A percentile compares a stretch with the other conserved stretches of the same genome.
These are phyloP conservation scores for Cyclospora cayetanensis DNA, from an alignment of 169 alveolate genomes.

Conservation along the genomic window DNA sequence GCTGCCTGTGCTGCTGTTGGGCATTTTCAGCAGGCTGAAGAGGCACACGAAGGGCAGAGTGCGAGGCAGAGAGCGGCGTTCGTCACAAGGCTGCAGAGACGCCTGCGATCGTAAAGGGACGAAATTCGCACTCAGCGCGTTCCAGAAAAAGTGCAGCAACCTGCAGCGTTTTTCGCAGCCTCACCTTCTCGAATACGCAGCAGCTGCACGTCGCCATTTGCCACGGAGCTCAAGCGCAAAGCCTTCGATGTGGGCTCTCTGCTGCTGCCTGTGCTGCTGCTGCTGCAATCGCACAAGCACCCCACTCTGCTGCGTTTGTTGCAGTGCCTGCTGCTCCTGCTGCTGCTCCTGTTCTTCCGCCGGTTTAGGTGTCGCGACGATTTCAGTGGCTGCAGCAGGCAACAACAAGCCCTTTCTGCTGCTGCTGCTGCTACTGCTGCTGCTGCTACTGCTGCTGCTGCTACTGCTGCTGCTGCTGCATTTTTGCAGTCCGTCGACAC, in stretches of 20 bases:
- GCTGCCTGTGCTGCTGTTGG: constrained; percentile 7
- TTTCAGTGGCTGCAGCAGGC: background rate
- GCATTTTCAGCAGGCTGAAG: constrained; percentile 48
- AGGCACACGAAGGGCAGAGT: no score
- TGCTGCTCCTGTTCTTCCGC: background rate
- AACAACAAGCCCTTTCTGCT: background rate
- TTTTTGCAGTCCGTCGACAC: constrained; percentile 3
- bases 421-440: background rate
- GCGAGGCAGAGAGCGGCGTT: no score
- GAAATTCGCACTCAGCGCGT: no score
- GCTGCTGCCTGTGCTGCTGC: constrained; percentile 66
- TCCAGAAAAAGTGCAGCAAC: no score
- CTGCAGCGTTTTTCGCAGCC: no score
- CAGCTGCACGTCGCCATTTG: constrained; percentile 26
- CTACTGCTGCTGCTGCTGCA: background rate
- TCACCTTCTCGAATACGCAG: constrained; percentile 22
- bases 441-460: background rate
- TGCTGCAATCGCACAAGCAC: constrained; percentile 54
- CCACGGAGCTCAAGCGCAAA: constrained; percentile 3
- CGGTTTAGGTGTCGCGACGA: background rate
- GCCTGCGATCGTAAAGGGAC: no score
- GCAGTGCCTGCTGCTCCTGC: background rate
- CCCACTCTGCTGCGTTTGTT: background rate
- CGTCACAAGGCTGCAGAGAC: no score
- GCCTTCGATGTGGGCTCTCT: constrained; percentile 7